A percentile compares a stretch with the other conserved stretches of the same genome.
These are phyloP conservation scores for Penicillium maclennaniae DNA, from an alignment of 495 filamentous ascomycete species.

Conservation along the genomic window DNA sequence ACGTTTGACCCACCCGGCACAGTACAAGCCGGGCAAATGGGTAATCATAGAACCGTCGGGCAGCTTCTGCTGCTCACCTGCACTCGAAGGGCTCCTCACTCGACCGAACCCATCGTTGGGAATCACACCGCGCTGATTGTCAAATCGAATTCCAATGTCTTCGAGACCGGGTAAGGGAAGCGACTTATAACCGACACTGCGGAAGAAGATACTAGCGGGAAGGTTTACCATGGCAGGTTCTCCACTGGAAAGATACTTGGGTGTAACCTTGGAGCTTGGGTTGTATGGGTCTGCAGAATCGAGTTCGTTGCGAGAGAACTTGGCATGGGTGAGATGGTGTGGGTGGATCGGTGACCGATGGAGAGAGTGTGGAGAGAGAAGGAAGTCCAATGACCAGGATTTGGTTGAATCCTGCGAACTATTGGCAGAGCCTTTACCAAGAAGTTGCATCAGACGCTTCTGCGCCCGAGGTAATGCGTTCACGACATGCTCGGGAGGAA, in stretches of 20 bases:
- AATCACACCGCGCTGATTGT: conserved; percentile 67
- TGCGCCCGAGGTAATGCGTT: conserved; percentile 65
- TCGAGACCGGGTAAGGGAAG: conserved; percentile 69
- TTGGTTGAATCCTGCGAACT: conserved; percentile 47
- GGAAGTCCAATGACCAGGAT: conserved; percentile 80
- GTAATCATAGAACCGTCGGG: conserved; percentile 39
- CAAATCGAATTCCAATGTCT: conserved; percentile 76
- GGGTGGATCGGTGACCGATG: conserved; percentile 44
- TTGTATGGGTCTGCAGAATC: conserved; percentile 43
- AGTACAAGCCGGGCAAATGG: conserved; percentile 77
- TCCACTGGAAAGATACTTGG: conserved; percentile 33
- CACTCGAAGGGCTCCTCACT: conserved; percentile 44
- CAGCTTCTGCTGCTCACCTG: conserved; percentile 19
- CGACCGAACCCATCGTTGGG: conserved; percentile 81
- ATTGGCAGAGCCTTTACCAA: conserved; percentile 65
- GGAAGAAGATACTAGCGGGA: conserved; percentile 69
- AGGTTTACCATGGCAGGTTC: conserved; percentile 49
- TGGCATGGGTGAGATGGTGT: conserved; percentile 52
- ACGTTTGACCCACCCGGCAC: conserved; percentile 93
- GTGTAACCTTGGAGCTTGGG: conserved; percentile 39
- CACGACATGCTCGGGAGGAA: conserved; percentile 55
- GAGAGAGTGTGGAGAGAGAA: conserved; percentile 71
- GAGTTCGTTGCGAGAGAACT: conserved; percentile 62
- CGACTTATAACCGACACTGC: conserved; percentile 89
- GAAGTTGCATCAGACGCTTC: conserved; percentile 73